Conservation (phyloP, 768 basidiomycete species). For the Kwoniella europaea region DNA sequence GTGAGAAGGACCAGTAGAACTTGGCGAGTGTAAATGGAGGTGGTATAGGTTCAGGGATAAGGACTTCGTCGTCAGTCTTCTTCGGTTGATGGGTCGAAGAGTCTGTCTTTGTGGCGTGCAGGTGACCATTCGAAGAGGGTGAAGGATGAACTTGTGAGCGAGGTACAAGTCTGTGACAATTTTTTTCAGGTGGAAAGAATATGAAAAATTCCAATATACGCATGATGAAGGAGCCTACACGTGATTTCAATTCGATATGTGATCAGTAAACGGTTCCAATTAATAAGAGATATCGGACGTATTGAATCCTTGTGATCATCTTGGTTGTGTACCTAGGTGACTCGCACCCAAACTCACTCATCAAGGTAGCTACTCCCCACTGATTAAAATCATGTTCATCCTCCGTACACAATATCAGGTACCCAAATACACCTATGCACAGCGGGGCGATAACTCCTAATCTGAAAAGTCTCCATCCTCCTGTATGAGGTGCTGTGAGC, state of each 20-base stretch:
- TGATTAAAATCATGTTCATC: conserved; percentile 4
- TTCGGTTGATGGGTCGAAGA: neutral
- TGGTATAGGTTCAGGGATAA: conserved; percentile 39
- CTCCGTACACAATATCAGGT: neutral
- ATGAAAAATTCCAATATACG: conserved; percentile 32
- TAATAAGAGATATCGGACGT: too few relatives aligned
- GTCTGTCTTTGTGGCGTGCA: too few relatives aligned
- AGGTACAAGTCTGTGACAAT: conserved; percentile 24
- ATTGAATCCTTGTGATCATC: too few relatives aligned
- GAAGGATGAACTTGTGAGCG: neutral
- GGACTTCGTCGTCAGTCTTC: neutral
- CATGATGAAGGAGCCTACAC: conserved; percentile 6
- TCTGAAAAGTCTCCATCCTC: conserved; percentile 31
- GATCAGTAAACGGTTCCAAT: too few relatives aligned
- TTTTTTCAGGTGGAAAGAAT: conserved; percentile 40
- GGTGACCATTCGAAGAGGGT: neutral
- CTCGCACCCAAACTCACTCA: conserved; percentile 6
- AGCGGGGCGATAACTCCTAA: conserved; percentile 5
- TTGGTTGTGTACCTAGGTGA: too few relatives aligned
- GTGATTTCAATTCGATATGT: neutral
- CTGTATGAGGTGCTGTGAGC: neutral
- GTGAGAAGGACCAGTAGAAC: conserved; percentile 36
- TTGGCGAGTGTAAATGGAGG: conserved; percentile 37
- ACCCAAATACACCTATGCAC: conserved; percentile 3
- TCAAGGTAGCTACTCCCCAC: conserved; percentile 20